Evolutionary conservation across 2,329 filamentous ascomycete species (phyloP), one percentile per base, ranked within the genome.

Genomic region (Sodiomyces alkalinus): DNA sequence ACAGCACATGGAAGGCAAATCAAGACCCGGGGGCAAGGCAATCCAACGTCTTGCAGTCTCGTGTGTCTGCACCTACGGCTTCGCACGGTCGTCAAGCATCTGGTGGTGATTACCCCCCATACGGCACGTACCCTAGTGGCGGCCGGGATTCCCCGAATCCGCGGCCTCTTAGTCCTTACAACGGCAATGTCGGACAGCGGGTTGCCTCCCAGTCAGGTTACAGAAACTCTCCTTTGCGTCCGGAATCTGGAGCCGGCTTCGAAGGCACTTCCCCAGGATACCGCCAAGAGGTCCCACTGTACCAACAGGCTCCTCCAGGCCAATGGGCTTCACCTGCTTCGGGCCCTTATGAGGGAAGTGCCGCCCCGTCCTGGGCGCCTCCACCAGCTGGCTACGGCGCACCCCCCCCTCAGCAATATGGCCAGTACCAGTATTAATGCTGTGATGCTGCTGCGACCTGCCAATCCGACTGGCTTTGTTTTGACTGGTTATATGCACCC

Each of bases 191-290:
- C 16, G 42, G 41, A 15, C 46, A 47, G 18, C 54, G 56, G 15
- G 39, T 60, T 17, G 43, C 51, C 13, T 49, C 56, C 25, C 46
- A 49, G 21, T 51, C 50, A 6, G 54, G 54, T 2, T 69, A 69
- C 44, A 56, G 63, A 31, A 66, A 61, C 41, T 65, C 62, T 2
- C 60, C 64, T 4, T 49, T 68, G 29, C 56, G 65, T 9, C 59
- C 64, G 3, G 63, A 61, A 5, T 57, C 56, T 5, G 55, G 51
- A 17, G 53, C 53, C 7, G 52, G 51, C 4, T 58, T 57, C 20
- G 58, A 62, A 31, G 53, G 56, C 5, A 48, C 54, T 18, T 47
- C 49, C 4, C 43, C 49, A 4, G 36, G 39, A 4, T 56, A 52
- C 31, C 41, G 30, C 7, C 38, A 36, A 6, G 32, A 29, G 18